Conservation (phyloP, 495 filamentous ascomycete genomes). For the Corynascus novoguineensis region DNA sequence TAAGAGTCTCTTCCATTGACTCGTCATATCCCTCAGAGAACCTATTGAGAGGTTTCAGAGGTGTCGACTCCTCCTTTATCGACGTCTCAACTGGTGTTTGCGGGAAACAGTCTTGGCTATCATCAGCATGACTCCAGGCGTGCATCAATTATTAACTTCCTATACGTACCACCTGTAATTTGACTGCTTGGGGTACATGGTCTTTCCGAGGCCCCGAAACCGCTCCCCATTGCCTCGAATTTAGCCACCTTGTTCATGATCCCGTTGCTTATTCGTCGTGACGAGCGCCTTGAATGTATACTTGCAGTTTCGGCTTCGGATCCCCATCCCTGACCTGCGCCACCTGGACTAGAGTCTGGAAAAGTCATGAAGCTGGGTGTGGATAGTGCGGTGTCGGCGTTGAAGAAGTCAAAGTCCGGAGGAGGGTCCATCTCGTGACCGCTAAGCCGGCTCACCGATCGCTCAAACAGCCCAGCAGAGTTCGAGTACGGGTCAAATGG, state of each 20-base stretch:
- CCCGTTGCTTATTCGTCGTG: conserved; percentile 49
- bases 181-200: conserved; percentile 56
- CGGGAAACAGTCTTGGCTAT: conserved; percentile 41
- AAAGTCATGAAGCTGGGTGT: conserved; percentile 44
- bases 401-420: conserved; percentile 39
- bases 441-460: conserved; percentile 33
- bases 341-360: conserved; percentile 36
- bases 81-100: conserved; percentile 46
- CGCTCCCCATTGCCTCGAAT: conserved; percentile 41
- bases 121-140: background rate
- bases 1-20: conserved; percentile 55
- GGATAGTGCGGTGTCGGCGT: conserved; percentile 35
- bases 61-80: conserved; percentile 31
- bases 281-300: conserved; percentile 31
- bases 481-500: conserved; percentile 39
- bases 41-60: conserved; percentile 28
- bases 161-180: conserved; percentile 47
- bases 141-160: too few relatives aligned
- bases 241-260: conserved; percentile 49
- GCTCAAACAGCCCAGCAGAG: conserved; percentile 42
- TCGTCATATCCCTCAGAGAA: conserved; percentile 50
- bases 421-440: conserved; percentile 23
- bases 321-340: conserved; percentile 37
- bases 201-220: conserved; percentile 35
- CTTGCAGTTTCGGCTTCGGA: conserved; percentile 40